Evolutionary conservation across 1,284 basidiomycete species (phyloP).

Genomic region (Boletus calvinii): DNA sequence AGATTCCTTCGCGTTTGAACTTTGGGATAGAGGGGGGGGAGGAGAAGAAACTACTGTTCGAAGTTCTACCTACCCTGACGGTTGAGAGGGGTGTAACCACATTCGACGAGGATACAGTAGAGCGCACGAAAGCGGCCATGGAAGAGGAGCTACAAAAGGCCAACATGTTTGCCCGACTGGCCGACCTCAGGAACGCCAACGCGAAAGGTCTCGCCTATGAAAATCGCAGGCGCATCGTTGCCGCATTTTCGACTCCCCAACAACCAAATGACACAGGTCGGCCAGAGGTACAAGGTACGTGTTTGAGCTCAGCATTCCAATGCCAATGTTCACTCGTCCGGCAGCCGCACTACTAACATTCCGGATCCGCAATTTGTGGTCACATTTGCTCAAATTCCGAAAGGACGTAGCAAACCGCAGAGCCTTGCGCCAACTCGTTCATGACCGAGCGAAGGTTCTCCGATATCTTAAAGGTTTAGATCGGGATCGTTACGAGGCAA

Average conservation of each 20-base stretch:
- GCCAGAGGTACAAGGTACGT: conserved; percentile 85
- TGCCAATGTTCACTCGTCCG: conserved; percentile 5
- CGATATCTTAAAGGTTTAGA: conserved; percentile 74
- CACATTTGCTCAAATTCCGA: conserved; percentile 67
- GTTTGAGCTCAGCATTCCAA: conserved; percentile 1
- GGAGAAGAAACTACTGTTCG: conserved; percentile 59
- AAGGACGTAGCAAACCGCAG: conserved; percentile 81
- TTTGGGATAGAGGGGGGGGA: conserved; percentile 59
- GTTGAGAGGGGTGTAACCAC: conserved; percentile 29
- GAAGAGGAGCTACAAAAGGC: conserved; percentile 57
- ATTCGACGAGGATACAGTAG: conserved; percentile 21
- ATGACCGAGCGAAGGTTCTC: conserved; percentile 81
- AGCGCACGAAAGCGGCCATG: conserved; percentile 24
- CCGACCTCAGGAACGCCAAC: conserved; percentile 87
- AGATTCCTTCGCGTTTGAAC: conserved; percentile 50
- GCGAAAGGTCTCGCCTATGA: conserved; percentile 83
- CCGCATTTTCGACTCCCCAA: conserved; percentile 71
- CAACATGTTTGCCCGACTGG: conserved; percentile 63
- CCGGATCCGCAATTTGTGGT: conserved; percentile 80
- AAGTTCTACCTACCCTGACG: conserved; percentile 53
- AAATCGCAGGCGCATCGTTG: conserved; percentile 80
- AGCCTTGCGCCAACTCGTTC: conserved; percentile 72
- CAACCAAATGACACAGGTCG: conserved; percentile 79
- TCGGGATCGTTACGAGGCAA: conserved; percentile 69
- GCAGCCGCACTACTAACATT: conserved; percentile 85